A percentile compares a stretch with the other conserved stretches of the same genome.
These are phyloP conservation scores for Obba rivulosa DNA, from an alignment of 768 basidiomycete genomes.

Conservation along the genomic window DNA sequence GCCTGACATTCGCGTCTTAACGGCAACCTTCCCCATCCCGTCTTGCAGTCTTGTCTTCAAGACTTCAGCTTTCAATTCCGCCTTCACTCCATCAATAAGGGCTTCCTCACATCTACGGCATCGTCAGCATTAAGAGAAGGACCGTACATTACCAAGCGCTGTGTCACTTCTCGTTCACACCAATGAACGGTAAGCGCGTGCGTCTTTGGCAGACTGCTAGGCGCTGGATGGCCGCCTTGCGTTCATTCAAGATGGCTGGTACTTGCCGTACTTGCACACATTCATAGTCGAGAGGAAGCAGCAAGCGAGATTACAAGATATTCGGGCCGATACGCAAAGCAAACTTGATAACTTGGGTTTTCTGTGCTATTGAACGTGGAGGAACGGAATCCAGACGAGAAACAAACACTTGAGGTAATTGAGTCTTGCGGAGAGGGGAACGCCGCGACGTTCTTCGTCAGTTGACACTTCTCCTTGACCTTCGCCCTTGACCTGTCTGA, in stretches of 20 bases:
- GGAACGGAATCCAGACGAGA: constrained; percentile 29
- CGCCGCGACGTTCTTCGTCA: constrained; percentile 19
- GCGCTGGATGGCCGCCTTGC: neutral
- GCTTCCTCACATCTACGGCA: too few relatives aligned
- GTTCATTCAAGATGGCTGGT: neutral
- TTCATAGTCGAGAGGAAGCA: constrained; percentile 16
- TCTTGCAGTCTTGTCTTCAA: too few relatives aligned
- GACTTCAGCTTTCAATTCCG: too few relatives aligned
- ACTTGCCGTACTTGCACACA: constrained; percentile 3
- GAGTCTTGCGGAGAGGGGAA: constrained; percentile 17
- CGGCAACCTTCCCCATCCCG: too few relatives aligned
- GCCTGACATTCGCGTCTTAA: too few relatives aligned
- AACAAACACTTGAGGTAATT: constrained; percentile 40
- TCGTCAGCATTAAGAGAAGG: too few relatives aligned
- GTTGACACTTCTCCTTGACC: constrained; percentile 30
- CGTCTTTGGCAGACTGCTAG: too few relatives aligned
- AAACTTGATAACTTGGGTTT: constrained; percentile 65
- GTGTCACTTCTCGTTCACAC: too few relatives aligned
- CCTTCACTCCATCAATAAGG: too few relatives aligned
- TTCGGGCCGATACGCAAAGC: constrained; percentile 44
- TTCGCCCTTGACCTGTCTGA: constrained; percentile 11
- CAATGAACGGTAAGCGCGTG: too few relatives aligned
- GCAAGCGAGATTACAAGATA: constrained; percentile 51
- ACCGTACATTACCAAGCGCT: too few relatives aligned
- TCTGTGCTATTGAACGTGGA: constrained; percentile 47